Percentiles rank a stretch among this genome's conserved stretches.
phyloP scores from a whole-genome alignment of 371 early-diverging fungal genomes.

The Saksenaea vasiformis region DNA sequence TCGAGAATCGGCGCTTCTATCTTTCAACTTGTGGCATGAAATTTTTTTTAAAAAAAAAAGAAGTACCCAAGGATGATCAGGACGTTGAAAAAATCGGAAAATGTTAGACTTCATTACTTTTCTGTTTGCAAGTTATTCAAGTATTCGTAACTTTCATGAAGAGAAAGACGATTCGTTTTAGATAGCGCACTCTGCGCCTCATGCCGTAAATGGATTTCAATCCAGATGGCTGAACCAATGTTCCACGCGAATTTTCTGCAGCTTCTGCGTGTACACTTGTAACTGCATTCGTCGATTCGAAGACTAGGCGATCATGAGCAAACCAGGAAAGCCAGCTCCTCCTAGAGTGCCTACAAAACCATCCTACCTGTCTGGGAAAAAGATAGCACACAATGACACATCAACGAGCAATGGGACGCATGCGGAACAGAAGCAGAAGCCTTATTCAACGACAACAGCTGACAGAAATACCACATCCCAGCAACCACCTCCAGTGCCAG shows the following conservation, averaged over 20 bases:
- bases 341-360: neutral
- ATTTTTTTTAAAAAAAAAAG: too few relatives aligned
- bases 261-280: too few relatives aligned
- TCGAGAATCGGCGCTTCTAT: too few relatives aligned
- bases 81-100: too few relatives aligned
- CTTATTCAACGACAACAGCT: neutral
- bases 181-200: too few relatives aligned
- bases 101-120: too few relatives aligned
- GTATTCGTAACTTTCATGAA: too few relatives aligned
- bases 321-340: neutral
- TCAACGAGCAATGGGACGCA: neutral
- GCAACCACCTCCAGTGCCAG: neutral
- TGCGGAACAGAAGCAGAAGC: neutral
- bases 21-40: too few relatives aligned
- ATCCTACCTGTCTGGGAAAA: constrained; percentile 2
- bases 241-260: too few relatives aligned
- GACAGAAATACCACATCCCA: neutral
- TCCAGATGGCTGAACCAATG: neutral
- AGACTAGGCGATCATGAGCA: neutral
- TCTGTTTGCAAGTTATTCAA: too few relatives aligned
- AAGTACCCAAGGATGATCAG: too few relatives aligned
- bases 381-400: neutral
- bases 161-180: too few relatives aligned
- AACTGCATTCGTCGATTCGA: neutral
- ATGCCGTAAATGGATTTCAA: neutral